phyloP scores from a whole-genome alignment of 306 rosid species.

The Crataegus laevigata region DNA sequence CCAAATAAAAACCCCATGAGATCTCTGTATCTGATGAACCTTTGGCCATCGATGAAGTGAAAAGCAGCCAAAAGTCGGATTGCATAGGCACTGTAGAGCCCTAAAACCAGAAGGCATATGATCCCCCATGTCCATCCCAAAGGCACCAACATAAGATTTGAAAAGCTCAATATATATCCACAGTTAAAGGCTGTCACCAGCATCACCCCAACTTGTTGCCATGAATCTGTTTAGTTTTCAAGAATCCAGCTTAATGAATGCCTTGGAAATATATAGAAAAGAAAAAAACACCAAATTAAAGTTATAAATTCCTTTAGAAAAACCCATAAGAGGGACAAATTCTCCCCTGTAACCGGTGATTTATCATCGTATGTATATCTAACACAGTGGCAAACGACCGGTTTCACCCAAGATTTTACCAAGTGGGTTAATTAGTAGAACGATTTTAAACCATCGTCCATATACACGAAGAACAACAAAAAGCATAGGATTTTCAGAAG shows the following conservation, averaged over 20 bases:
- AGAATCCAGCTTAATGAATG: not conserved
- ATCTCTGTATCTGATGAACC: slow-evolving; percentile 68
- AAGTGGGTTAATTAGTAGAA: no score
- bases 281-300: no score
- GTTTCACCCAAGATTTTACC: no score
- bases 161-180: slow-evolving; percentile 46
- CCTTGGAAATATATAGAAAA: not conserved
- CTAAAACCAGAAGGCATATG: slow-evolving; percentile 36
- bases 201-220: slow-evolving; percentile 67
- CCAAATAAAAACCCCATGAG: slow-evolving; percentile 50
- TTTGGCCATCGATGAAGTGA: slow-evolving; percentile 44
- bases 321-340: no score
- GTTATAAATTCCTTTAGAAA: no score
- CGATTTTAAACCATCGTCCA: no score
- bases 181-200: slow-evolving; percentile 43
- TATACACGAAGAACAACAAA: not conserved
- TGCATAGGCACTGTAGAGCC: slow-evolving; percentile 49
- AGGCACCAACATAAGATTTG: slow-evolving; percentile 45
- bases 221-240: slow-evolving; percentile 36
- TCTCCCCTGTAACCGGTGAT: no score
- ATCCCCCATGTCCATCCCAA: slow-evolving; percentile 62
- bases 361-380: no score
- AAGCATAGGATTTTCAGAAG: not conserved
- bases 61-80: slow-evolving; percentile 59
- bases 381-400: no score